Base-by-base conservation (phyloP, 1,284 basidiomycete genomes). In the Meira miltonrushii region DNA sequence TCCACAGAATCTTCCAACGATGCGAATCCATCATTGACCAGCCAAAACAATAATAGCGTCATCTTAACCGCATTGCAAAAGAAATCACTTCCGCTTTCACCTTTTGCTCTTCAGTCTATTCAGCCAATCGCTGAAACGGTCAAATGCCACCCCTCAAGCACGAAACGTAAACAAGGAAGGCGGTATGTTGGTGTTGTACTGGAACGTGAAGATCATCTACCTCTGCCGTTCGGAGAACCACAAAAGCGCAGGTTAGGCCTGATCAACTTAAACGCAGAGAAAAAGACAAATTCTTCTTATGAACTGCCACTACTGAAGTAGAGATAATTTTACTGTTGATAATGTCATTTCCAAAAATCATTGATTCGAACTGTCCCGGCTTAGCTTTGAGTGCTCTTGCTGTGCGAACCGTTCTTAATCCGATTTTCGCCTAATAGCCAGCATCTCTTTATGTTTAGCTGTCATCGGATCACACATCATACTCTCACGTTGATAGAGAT, bases 121-220 rank as follows among this genome's bases (percentile, higher is more conserved):
- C 8, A 38, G 10, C 65, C 70, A 23, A 62, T 59, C 28, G 46
- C 61, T 12, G 57, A 67, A 25, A 57, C 61, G 13, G 54, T 60
- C 23, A 58, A 49, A 1, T 64, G 71, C 25, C 75, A 77, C 54
- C 74, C 75, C 1, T 69, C 69, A 4, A 67, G 69, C 40, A 54
- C 58, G n/a, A 69, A 46, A 13, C 41, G 53, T 15, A 61, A 67
- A 58, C 60, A 55, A 39, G 54, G 60, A 19, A 64, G 74, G 25
- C 60, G 74, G 43, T 77, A 76, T 61, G 67, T 77, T 37, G 75
- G 72, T 48, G 68, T 77, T 33, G 66, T 65, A 28, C 64, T 73
- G 11, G 19, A 37, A 28, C 6, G 21, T 12, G 25, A 52, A 2
- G 37, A 25, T 21, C 2, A 21, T 10, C 33, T 59, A 9, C 58